Conservation (phyloP, 2,329 filamentous ascomycete genomes). For the Blastomyces gilchristii region DNA sequence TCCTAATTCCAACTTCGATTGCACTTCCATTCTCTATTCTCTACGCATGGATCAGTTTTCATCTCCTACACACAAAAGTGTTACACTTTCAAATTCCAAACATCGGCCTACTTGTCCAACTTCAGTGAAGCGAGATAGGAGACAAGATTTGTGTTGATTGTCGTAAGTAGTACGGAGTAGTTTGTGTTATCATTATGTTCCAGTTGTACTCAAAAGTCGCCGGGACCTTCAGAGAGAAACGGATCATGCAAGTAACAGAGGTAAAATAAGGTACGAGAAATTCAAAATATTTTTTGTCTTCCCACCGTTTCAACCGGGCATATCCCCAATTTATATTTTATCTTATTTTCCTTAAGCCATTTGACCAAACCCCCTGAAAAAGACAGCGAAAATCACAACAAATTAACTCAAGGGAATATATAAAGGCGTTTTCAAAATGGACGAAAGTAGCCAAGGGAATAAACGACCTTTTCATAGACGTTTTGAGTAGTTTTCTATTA, state of each 20-base stretch:
- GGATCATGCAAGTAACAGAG: neutral
- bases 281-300: neutral
- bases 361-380: neutral
- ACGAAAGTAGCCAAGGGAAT: too few relatives aligned
- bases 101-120: neutral
- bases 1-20: neutral
- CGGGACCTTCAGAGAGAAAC: neutral
- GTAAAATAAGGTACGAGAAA: neutral
- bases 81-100: neutral
- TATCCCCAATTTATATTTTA: neutral
- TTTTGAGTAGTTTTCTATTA: neutral
- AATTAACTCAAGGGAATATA: neutral
- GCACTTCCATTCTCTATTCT: neutral
- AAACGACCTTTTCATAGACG: neutral
- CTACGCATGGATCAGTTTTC: neutral
- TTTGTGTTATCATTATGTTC: neutral
- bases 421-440: too few relatives aligned
- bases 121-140: neutral
- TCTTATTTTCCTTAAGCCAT: neutral
- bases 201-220: neutral
- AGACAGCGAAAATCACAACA: neutral
- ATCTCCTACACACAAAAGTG: too few relatives aligned
- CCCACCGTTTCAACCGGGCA: neutral
- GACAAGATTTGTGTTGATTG: neutral
- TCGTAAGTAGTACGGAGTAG: neutral